These are phyloP conservation scores for Pleurostoma richardsiae DNA, from an alignment of 2,329 filamentous ascomycete genomes.

Conservation along the genomic window DNA sequence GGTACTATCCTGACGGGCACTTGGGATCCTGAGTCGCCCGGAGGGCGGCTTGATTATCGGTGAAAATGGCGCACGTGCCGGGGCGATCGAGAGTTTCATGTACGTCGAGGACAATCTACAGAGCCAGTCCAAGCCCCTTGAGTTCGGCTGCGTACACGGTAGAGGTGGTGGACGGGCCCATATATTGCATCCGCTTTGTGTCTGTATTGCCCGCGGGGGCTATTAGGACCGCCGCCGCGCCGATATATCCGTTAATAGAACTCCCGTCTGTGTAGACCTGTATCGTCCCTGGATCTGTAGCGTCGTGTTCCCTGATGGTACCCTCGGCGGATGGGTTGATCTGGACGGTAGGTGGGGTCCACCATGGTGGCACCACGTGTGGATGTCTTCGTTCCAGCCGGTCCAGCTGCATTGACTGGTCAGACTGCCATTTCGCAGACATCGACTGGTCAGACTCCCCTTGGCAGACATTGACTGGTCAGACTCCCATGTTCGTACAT, in stretches of 20 bases:
- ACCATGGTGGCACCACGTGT: no score
- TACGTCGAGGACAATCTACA: conserved; percentile 16
- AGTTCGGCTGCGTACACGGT: conserved; percentile 22
- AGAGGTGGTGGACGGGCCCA: conserved; percentile 16
- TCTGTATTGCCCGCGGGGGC: conserved; percentile 6
- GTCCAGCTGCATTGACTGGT: no score
- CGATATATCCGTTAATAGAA: conserved; percentile 17
- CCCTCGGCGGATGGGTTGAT: conserved; percentile 2
- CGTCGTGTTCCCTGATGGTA: conserved; percentile 5
- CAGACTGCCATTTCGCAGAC: no score
- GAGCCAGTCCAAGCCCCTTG: conserved; percentile 15
- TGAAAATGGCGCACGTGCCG: conserved; percentile 19
- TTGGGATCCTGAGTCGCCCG: conserved; percentile 19
- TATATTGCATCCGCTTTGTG: conserved; percentile 14
- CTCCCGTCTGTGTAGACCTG: conserved; percentile 13
- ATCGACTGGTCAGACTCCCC: no score
- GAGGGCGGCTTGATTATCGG: conserved; percentile 24
- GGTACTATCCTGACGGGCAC: conserved; percentile 20
- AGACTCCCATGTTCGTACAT: no score
- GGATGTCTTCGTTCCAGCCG: no score
- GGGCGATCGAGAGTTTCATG: conserved; percentile 4
- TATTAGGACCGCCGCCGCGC: conserved; percentile 16
- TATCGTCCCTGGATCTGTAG: background rate
- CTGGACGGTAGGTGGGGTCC: background rate
- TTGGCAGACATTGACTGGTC: no score